Conservation (phyloP, 2,329 filamentous ascomycete genomes). For the Neopestalotiopsis rosae region DNA sequence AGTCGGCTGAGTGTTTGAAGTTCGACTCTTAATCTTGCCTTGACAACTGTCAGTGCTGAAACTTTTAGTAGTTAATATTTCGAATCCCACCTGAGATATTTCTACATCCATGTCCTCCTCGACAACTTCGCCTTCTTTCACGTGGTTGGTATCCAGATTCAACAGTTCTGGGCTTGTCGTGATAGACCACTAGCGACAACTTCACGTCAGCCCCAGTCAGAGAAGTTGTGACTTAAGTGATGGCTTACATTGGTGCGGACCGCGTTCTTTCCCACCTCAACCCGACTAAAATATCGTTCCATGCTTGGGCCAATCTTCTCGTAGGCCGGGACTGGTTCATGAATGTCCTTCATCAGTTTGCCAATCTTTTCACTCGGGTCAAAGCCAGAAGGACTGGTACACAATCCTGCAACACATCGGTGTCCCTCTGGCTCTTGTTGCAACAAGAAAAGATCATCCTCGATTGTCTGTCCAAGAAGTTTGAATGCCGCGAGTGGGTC, state of each 20-base stretch:
- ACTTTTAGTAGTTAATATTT: not conserved
- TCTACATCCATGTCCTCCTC: constrained; percentile 43
- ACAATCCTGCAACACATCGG: constrained; percentile 52
- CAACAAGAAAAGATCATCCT: constrained; percentile 61
- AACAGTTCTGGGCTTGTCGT: constrained; percentile 41
- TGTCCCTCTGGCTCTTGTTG: constrained; percentile 48
- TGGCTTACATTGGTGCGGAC: constrained; percentile 55
- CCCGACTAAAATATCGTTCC: constrained; percentile 56
- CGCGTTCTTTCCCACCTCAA: constrained; percentile 53
- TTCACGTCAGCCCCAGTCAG: not conserved
- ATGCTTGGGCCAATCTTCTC: constrained; percentile 60
- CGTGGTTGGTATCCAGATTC: constrained; percentile 43
- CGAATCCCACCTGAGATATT: constrained; percentile 39
- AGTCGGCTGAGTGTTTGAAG: constrained; percentile 57
- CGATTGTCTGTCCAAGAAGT: constrained; percentile 54
- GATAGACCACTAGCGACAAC: constrained; percentile 7
- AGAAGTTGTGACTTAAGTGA: too few relatives aligned
- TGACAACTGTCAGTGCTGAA: not conserved
- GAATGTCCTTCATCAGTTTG: constrained; percentile 52
- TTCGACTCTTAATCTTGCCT: constrained; percentile 36
- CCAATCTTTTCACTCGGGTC: constrained; percentile 57
- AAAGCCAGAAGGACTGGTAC: constrained; percentile 59
- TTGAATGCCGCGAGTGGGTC: constrained; percentile 40
- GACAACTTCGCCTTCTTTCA: constrained; percentile 38
- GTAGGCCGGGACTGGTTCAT: constrained; percentile 58